These are phyloP conservation scores for Pichia sp. DNA, from an alignment of 1,139 yeast species.

Conservation along the genomic window DNA sequence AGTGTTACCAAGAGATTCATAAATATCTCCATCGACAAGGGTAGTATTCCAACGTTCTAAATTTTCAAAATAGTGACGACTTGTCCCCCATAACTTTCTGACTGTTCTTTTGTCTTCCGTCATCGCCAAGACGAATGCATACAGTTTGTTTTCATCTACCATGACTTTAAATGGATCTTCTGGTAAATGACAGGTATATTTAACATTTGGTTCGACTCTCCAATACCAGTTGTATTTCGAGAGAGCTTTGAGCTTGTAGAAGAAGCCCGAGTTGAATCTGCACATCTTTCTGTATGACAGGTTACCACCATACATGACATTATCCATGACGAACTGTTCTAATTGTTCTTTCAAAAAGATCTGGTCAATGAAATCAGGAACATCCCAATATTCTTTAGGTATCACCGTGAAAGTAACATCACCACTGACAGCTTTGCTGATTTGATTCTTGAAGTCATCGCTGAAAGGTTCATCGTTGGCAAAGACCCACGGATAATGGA, in stretches of 20 bases:
- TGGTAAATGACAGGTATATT: constrained; percentile 61
- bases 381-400: constrained; percentile 49
- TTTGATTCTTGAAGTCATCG: constrained; percentile 40
- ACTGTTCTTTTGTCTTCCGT: constrained; percentile 56
- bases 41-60: constrained; percentile 31
- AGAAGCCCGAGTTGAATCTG: constrained; percentile 71
- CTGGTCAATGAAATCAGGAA: constrained; percentile 59
- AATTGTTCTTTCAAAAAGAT: constrained; percentile 54
- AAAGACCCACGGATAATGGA: constrained; percentile 77
- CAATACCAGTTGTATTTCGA: constrained; percentile 67
- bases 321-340: constrained; percentile 41
- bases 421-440: constrained; percentile 41
- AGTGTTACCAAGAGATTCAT: constrained; percentile 26
- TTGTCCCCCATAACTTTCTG: constrained; percentile 60
- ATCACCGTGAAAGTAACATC: constrained; percentile 45
- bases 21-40: constrained; percentile 31
- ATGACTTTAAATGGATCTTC: constrained; percentile 66
- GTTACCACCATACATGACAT: constrained; percentile 59
- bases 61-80: constrained; percentile 46
- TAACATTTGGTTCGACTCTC: constrained; percentile 73
- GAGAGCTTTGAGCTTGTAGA: constrained; percentile 59
- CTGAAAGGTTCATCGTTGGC: constrained; percentile 57
- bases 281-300: constrained; percentile 73
- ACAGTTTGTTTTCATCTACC: constrained; percentile 57
- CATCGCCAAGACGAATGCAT: constrained; percentile 64